Evolutionary conservation across 2,329 filamentous ascomycete genomes (phyloP), one percentile per base, ranked within the genome.

Genomic region (Metarhizium humberi): DNA sequence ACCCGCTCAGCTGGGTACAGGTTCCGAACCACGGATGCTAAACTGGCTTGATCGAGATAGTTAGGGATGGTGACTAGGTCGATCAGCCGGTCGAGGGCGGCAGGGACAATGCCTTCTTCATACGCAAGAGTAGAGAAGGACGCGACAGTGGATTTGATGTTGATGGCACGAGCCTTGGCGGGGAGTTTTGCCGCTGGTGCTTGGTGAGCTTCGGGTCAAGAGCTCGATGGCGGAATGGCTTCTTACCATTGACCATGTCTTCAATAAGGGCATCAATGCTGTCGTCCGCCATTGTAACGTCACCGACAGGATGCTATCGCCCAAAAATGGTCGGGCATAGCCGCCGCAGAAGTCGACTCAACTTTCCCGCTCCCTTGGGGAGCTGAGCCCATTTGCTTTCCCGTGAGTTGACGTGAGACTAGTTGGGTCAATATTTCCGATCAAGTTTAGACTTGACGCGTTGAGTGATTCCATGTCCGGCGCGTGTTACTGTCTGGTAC

Each of bases 21-120:
- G 57, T 87, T 88, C 59, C 85, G 88, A 62, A 90, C 71, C 51
- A 95, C 74, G 32, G 77, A 80, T 14, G 80, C 84, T 32, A 86
- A 76, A 61, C 84, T 90, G 32, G 84, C 84, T 69, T 94, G 90
- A 67, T 94, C 89, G 25, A 95, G 78, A 61, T 85, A 75, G 61
- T 78, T 88, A 50, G 84, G 84, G 25, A 75, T 74, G 20, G 85
- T 85, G 60, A 90, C 70, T 55, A 92, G 75, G 56, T 85, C 79
- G 60, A 94, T 72, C 36, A 95, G 74, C 53, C 78, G 75, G 54
- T 76, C 72, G 51, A 95, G 76, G 32, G 80, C 76, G 43, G 78
- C 73, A 6, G 79, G 75, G 45, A 82, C 73, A 53, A 94, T 75
- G 7, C 90, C 90, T 56, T 79, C 74, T 58, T 87, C 82, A 69